phyloP scores from a whole-genome alignment of 805 yeast genomes.

The Ogataea trehalophila region DNA sequence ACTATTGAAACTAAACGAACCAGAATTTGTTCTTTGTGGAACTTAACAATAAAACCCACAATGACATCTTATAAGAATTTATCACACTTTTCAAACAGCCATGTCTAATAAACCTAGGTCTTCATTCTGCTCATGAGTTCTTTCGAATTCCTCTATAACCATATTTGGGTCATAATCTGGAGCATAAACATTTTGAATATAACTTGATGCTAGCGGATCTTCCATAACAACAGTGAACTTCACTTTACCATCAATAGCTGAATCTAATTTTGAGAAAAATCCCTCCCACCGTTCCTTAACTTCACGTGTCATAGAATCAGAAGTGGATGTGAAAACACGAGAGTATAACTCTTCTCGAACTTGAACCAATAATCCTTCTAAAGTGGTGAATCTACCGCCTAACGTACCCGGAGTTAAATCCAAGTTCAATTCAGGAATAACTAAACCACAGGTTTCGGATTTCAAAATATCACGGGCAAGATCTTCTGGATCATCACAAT shows the following conservation, averaged over 20 bases:
- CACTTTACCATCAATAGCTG: slow-evolving; percentile 75
- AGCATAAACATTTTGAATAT: slow-evolving; percentile 96
- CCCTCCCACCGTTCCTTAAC: slow-evolving; percentile 77
- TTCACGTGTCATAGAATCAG: slow-evolving; percentile 84
- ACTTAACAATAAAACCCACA: too few species aligned
- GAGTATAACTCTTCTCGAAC: slow-evolving; percentile 84
- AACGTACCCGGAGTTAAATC: slow-evolving; percentile 95
- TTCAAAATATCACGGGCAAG: slow-evolving; percentile 90
- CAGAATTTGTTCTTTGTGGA: too few species aligned
- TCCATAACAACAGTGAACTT: slow-evolving; percentile 84
- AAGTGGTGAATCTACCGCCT: slow-evolving; percentile 96
- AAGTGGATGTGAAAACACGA: slow-evolving; percentile 78
- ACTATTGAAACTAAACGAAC: too few species aligned
- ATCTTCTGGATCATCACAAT: slow-evolving; percentile 86
- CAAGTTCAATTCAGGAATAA: slow-evolving; percentile 80
- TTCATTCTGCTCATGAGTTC: slow-evolving; percentile 87
- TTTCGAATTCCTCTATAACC: slow-evolving; percentile 83
- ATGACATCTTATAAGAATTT: too few species aligned
- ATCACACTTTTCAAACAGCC: slow-evolving; percentile 12
- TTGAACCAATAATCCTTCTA: slow-evolving; percentile 88
- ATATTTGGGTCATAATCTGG: slow-evolving; percentile 98
- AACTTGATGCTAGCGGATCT: slow-evolving; percentile 93
- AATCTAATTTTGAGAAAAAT: slow-evolving; percentile 69
- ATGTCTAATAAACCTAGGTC: slow-evolving; percentile 74
- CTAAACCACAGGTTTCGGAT: slow-evolving; percentile 86